Evolutionary conservation across 2,329 filamentous ascomycete species (phyloP).

Genomic region (Colletotrichum sp.): DNA sequence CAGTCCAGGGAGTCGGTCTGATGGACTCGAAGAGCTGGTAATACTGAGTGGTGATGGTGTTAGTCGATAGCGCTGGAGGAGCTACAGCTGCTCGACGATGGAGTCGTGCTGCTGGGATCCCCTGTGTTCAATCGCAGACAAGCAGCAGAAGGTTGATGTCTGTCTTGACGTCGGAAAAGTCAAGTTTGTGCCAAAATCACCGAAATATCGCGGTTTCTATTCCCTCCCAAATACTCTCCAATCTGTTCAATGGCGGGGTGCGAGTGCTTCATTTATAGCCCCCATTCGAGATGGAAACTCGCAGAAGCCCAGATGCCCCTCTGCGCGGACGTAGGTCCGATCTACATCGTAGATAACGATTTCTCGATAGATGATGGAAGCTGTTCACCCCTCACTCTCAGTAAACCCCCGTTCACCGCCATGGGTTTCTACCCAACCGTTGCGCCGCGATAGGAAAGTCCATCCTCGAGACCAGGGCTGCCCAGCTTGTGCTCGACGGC

Average conservation of each 20-base stretch:
- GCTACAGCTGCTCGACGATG: not conserved
- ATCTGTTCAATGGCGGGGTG: not conserved
- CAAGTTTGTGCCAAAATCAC: not conserved
- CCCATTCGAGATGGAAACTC: not conserved
- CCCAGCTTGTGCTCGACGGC: not conserved
- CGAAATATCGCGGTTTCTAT: not conserved
- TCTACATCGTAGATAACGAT: slow-evolving; percentile 13
- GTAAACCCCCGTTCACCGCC: slow-evolving; percentile 2
- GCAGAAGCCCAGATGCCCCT: not conserved
- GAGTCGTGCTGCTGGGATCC: not conserved
- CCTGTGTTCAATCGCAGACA: not conserved
- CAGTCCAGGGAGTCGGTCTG: not conserved
- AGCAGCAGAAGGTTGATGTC: not conserved
- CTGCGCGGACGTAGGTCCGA: not conserved
- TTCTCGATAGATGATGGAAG: not conserved
- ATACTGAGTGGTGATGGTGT: not conserved
- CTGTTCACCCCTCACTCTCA: not conserved
- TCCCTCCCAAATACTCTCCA: not conserved
- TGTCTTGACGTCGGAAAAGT: not conserved
- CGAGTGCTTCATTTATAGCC: not conserved
- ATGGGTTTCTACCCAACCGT: slow-evolving; percentile 4
- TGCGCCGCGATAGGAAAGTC: slow-evolving; percentile 19
- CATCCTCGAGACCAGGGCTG: slow-evolving; percentile 12
- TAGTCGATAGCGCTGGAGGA: not conserved
- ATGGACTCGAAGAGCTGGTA: not conserved